Percentiles rank a stretch among this genome's conserved stretches.
phyloP scores from a whole-genome alignment of 2,329 filamentous ascomycete genomes.

The Epichloe sibirici region DNA sequence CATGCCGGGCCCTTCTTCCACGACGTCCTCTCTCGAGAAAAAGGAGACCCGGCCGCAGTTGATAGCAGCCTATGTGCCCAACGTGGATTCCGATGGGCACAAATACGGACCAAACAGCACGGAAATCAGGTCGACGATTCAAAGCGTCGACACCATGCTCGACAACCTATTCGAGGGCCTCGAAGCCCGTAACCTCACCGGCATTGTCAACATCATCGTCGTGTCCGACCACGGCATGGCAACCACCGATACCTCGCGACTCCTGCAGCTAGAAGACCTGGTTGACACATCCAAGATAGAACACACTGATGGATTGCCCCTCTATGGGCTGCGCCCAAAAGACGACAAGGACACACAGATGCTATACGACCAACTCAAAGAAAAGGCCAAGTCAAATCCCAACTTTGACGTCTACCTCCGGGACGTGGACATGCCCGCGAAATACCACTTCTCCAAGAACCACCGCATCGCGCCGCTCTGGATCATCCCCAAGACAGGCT shows the following conservation, averaged over 20 bases:
- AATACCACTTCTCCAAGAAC: slow-evolving; percentile 85
- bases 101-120: slow-evolving; percentile 89
- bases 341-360: slow-evolving; percentile 49
- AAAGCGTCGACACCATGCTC: slow-evolving; percentile 72
- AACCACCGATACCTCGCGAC: slow-evolving; percentile 65
- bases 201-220: slow-evolving; percentile 88
- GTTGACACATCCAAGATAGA: slow-evolving; percentile 66
- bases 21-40: slow-evolving; percentile 34
- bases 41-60: slow-evolving; percentile 65
- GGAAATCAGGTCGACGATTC: slow-evolving; percentile 69
- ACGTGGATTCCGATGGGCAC: slow-evolving; percentile 82
- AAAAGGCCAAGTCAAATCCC: slow-evolving; percentile 46
- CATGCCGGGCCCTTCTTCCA: slow-evolving; percentile 60
- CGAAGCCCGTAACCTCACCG: slow-evolving; percentile 68
- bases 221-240: slow-evolving; percentile 99
- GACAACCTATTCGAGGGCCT: slow-evolving; percentile 64
- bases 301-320: slow-evolving; percentile 86
- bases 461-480: slow-evolving; percentile 86
- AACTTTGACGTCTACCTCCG: slow-evolving; percentile 80
- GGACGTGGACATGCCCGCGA: slow-evolving; percentile 77
- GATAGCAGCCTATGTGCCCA: slow-evolving; percentile 87
- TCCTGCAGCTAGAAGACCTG: slow-evolving; percentile 84
- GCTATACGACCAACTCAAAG: slow-evolving; percentile 51
- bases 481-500: slow-evolving; percentile 86
- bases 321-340: slow-evolving; percentile 78